A percentile compares a stretch with the other conserved stretches of the same genome.
phyloP scores from a whole-genome alignment of 768 basidiomycete genomes.

The Lentinula aciculospora region DNA sequence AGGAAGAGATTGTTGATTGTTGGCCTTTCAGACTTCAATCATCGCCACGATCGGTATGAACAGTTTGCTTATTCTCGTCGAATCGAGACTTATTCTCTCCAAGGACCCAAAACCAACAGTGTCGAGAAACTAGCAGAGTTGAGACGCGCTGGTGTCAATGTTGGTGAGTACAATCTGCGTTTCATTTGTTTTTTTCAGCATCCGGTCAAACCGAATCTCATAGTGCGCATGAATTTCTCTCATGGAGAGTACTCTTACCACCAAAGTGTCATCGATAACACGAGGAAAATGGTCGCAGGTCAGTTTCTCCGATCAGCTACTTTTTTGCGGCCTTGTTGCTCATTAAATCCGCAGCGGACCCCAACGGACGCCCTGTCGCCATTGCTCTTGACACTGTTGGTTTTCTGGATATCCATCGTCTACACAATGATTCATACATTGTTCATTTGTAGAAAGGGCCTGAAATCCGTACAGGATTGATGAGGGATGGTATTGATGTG shows the following conservation, averaged over 20 bases:
- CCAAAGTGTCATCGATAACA: constrained; percentile 98
- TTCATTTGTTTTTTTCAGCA: not conserved
- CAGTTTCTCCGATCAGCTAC: constrained; percentile 17
- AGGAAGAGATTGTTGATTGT: not conserved
- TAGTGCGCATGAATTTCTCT: constrained; percentile 99
- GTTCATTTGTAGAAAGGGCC: constrained; percentile 79
- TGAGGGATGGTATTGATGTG: constrained; percentile 83
- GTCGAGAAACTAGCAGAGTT: constrained; percentile 85
- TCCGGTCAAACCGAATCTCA: constrained; percentile 7
- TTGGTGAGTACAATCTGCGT: constrained; percentile 56
- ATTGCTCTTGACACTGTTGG: constrained; percentile 96
- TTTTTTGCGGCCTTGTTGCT: not conserved
- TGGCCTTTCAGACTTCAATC: constrained; percentile 74
- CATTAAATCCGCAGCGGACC: constrained; percentile 40
- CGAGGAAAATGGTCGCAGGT: constrained; percentile 80
- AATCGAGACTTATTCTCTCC: constrained; percentile 8
- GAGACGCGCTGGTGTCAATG: constrained; percentile 91
- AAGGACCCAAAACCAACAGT: constrained; percentile 92
- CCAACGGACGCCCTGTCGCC: constrained; percentile 84
- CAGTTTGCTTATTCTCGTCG: constrained; percentile 3
- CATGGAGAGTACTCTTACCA: constrained; percentile 99
- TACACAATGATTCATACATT: constrained; percentile 1
- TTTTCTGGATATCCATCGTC: constrained; percentile 12
- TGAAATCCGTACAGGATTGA: constrained; percentile 96
- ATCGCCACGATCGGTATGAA: constrained; percentile 93